Evolutionary conservation across 1,139 yeast genomes (phyloP), one percentile per base, ranked within the genome.

Genomic region (Scheffersomyces quercinus): DNA sequence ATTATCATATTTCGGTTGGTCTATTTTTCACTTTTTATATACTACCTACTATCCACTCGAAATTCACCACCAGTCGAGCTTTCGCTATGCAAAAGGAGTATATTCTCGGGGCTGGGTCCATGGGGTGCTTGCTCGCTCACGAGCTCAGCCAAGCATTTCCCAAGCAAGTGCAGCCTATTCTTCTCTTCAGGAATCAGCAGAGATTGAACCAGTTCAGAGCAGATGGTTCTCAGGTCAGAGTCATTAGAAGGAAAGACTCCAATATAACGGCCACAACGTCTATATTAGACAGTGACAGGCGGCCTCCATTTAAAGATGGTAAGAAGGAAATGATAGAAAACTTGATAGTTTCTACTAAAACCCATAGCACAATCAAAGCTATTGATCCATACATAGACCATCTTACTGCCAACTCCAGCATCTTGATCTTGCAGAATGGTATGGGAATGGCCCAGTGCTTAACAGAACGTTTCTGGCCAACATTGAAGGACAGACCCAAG

Each of bases 401-500:
- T 36, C 69, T 82, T 36, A 52, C 61, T 15, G 51, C 65, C 5
- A 51, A 64, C 3, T 75, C 91, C 1, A 82, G 79, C 44, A 62
- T 90, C 3, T 53, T 90, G 36, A 64, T 91, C n/a, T 56, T 90
- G 5, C 95, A 90, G 53, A 87, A 88, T 56, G 95, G 95, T 3
- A 72, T 83, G 74, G 95, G 96, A 1, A 73, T 81, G 36, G 67
- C 79, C 3, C 85, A 84, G 12, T 70, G 73, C 36, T 59, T 89
- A 31, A 69, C 72, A 12, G 64, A 68, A 1, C 53, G 60, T 7
- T 70, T 82, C n/a, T 89, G 95, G 85, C 80, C 81, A 1, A 58
- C 60, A 1, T 47, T 54, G 1, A 46, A 45, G 0, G 41, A 56
- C 1, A 59, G 82, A 43, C 96, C 96, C 13, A 68, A 67, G 13